Evolutionary conservation across 139 green algal genomes (phyloP), one percentile per base, ranked within the genome.

Genomic region (Closterium sp.): DNA sequence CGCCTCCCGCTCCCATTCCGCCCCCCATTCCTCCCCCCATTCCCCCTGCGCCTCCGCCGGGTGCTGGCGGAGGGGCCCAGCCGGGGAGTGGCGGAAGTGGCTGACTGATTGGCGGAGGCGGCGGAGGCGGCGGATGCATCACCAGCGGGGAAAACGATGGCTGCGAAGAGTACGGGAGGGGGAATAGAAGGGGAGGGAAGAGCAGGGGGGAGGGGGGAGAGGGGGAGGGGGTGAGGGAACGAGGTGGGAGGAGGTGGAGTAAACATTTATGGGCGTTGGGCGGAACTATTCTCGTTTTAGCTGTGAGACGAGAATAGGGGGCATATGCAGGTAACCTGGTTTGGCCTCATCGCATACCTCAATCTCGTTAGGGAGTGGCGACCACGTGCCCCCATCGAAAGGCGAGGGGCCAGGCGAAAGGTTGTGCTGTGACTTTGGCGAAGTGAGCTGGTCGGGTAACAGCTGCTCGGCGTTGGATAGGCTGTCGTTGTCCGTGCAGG

Each of bases 21-120:
- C 33, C 84, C 86, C n/a, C 55, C 86, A 43, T 89, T 43, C 32
- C 33, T 19, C 33, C 84, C 86, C n/a, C 55, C 86, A 43, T 89
- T 43, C 32, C 33, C 33, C 33, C 84, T 34, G 33, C 33, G 33
- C 33, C 33, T 76, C 55, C 55, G 16, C 55, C 55, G 7, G 55
- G 55, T 76, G 55, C 55, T 28, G 55, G 55, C 1, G 55, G 55
- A 76, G 55, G 9, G 55, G 12, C 12, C 55, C 55, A 76, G 55
- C 55, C 25, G 12, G 55, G 55, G 55, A 76, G 55, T 19, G 55
- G 55, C 55, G 55, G 55, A 76, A 76, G 55, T 6, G 55, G 25
- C 55, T 76, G 55, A 76, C 16, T 16, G 55, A 76, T 76, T 76
- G 55, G 55, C 55, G 55, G 55, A 28, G 55, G 55, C 55, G 55